Evolutionary conservation across 1,284 basidiomycete species (phyloP).

Genomic region (Marasmius tenuissimus): DNA sequence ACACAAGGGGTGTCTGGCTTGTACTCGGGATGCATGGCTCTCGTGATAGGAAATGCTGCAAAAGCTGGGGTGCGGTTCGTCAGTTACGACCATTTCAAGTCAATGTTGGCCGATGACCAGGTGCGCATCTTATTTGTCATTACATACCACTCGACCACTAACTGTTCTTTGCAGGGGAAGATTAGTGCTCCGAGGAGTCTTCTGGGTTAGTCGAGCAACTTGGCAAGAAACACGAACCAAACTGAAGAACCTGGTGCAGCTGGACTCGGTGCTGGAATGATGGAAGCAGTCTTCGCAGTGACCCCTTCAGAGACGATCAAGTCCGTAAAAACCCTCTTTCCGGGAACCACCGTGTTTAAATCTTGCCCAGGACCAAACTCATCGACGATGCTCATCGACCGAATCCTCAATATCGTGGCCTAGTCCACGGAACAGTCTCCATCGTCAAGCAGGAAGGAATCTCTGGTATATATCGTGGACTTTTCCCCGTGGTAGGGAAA

Average conservation of each 20-base stretch:
- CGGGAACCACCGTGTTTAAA: neutral
- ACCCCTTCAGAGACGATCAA: conserved; percentile 99
- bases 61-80: conserved; percentile 96
- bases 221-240: conserved; percentile 39
- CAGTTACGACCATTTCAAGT: conserved; percentile 94
- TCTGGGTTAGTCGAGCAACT: conserved; percentile 27
- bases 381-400: conserved; percentile 92
- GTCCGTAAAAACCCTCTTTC: conserved; percentile 42
- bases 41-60: conserved; percentile 86
- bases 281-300: conserved; percentile 92
- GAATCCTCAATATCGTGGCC: conserved; percentile 84
- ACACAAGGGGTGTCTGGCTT: conserved; percentile 76
- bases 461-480: conserved; percentile 84
- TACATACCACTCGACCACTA: neutral
- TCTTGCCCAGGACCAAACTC: conserved; percentile 83
- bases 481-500: conserved; percentile 85
- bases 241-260: conserved; percentile 45
- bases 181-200: conserved; percentile 84
- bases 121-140: conserved; percentile 39
- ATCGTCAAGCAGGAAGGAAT: conserved; percentile 88
- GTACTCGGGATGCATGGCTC: conserved; percentile 85
- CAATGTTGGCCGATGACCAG: conserved; percentile 77
- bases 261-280: conserved; percentile 93
- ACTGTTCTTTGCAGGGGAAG: conserved; percentile 66
- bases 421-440: conserved; percentile 81